These are phyloP conservation scores for Cutaneotrichosporon mucoides DNA, from an alignment of 1,284 basidiomycete genomes.

Conservation along the genomic window DNA sequence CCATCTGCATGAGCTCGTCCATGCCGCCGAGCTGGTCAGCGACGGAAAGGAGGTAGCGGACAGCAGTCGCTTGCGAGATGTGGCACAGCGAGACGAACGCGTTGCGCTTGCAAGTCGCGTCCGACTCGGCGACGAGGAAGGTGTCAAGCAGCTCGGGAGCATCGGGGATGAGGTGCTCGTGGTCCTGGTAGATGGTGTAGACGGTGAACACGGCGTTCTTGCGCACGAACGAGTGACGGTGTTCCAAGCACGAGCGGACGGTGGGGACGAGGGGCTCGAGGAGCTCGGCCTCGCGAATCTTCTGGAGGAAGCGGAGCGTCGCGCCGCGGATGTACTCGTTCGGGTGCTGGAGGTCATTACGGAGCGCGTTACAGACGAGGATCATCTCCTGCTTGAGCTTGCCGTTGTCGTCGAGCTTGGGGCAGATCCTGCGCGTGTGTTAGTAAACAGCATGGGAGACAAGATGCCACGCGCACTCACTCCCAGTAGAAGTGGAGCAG, in stretches of 20 bases:
- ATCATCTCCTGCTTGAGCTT: conserved; percentile 99
- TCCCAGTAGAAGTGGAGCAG: conserved; percentile 99
- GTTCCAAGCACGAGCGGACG: conserved; percentile 90
- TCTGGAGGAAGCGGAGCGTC: conserved; percentile 93
- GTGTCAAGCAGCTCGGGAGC: conserved; percentile 95
- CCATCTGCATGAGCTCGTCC: conserved; percentile 95
- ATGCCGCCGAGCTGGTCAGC: conserved; percentile 78
- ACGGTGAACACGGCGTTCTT: conserved; percentile 98
- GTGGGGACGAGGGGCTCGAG: conserved; percentile 94
- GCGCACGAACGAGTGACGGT: conserved; percentile 95
- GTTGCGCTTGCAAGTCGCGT: conserved; percentile 95
- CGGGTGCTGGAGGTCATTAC: conserved; percentile 98
- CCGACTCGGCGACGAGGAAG: conserved; percentile 94
- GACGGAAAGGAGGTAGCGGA: conserved; percentile 81
- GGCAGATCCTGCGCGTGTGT: conserved; percentile 62
- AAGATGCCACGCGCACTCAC: conserved; percentile 29
- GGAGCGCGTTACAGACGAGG: conserved; percentile 94
- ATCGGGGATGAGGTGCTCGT: conserved; percentile 92
- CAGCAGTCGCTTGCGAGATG: conserved; percentile 82
- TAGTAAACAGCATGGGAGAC: too few relatives aligned
- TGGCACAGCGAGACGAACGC: conserved; percentile 92
- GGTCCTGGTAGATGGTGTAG: conserved; percentile 88
- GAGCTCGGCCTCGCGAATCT: conserved; percentile 89
- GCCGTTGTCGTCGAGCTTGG: conserved; percentile 94
- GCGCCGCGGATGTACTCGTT: conserved; percentile 99